A percentile compares a stretch with the other conserved stretches of the same genome.
These are phyloP conservation scores for Rutidosis leptorrhynchoides DNA, from an alignment of 129 eudicot species.

Conservation along the genomic window DNA sequence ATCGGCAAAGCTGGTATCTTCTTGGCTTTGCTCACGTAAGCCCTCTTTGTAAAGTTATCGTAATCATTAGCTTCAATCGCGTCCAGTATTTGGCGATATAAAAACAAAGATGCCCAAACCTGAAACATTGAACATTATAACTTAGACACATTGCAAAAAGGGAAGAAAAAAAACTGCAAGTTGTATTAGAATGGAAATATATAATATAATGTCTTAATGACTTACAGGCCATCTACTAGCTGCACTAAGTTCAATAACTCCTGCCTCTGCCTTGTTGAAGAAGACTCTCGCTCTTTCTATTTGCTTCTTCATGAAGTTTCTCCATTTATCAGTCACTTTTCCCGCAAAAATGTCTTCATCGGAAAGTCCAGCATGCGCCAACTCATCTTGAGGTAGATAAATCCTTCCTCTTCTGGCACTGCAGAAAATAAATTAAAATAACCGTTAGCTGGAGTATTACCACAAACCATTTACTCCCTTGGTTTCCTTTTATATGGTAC, in stretches of 20 bases:
- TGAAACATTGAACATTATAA: too few species aligned
- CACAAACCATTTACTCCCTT: too few species aligned
- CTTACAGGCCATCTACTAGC: constrained; percentile 99
- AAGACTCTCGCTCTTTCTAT: constrained; percentile 82
- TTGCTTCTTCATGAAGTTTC: constrained; percentile 86
- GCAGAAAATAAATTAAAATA: constrained; percentile 17
- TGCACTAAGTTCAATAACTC: constrained; percentile 78
- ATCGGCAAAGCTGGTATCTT: constrained; percentile 71
- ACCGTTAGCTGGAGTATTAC: too few species aligned
- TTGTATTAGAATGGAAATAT: too few species aligned
- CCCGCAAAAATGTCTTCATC: constrained; percentile 95
- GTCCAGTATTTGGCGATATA: constrained; percentile 79
- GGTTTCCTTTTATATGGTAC: too few species aligned
- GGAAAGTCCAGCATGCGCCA: constrained; percentile 85
- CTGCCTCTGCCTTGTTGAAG: constrained; percentile 86
- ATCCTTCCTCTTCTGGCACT: constrained; percentile 96
- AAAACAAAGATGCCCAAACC: constrained; percentile 90
- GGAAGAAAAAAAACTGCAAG: too few species aligned
- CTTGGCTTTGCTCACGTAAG: constrained; percentile 84
- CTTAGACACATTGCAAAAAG: constrained; percentile 12
- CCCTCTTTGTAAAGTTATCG: constrained; percentile 84
- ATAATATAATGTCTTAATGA: too few species aligned
- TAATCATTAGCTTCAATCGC: constrained; percentile 95
- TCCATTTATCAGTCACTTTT: constrained; percentile 91
- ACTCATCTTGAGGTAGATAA: constrained; percentile 89